Conservation (phyloP, 2,329 filamentous ascomycete species). For the Clonostachys solani region DNA sequence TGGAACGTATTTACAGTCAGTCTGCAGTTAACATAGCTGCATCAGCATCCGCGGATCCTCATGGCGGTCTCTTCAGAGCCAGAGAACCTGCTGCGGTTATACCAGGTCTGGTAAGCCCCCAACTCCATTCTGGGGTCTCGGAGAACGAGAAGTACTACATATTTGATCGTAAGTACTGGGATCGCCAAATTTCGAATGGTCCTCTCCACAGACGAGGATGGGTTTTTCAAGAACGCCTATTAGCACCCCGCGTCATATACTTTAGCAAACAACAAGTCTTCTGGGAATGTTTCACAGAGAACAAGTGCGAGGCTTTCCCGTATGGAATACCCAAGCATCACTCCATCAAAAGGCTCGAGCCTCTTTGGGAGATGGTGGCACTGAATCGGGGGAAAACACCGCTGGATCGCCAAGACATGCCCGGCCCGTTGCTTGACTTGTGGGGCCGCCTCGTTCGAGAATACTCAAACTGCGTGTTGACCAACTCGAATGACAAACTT, state of each 20-base stretch:
- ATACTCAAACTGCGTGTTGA: not conserved
- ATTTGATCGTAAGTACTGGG: conserved; percentile 2
- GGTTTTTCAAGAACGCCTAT: conserved; percentile 19
- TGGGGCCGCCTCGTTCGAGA: not conserved
- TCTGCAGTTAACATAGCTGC: conserved; percentile 15
- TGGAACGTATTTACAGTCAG: conserved; percentile 14
- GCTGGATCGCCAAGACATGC: not conserved
- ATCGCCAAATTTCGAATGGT: conserved; percentile 6
- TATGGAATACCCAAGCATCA: conserved; percentile 2
- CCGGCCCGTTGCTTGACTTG: not conserved
- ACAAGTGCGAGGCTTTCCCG: conserved; percentile 7
- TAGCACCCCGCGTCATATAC: conserved; percentile 16
- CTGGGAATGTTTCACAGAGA: conserved; percentile 14
- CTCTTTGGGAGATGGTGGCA: not conserved
- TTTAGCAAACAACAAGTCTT: conserved; percentile 15
- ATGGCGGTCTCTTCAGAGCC: conserved; percentile 9
- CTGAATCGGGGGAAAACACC: no score
- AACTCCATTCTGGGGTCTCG: not conserved
- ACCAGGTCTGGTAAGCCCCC: conserved; percentile 4
- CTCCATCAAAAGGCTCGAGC: conserved; percentile 1
- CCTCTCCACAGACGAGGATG: conserved; percentile 15
- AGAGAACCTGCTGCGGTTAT: conserved; percentile 6
- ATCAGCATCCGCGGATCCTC: conserved; percentile 8
- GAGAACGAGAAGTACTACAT: conserved; percentile 4
- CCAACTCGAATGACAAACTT: not conserved